These are phyloP conservation scores for Pholiota adiposa DNA, from an alignment of 1,284 basidiomycete species.

Conservation along the genomic window DNA sequence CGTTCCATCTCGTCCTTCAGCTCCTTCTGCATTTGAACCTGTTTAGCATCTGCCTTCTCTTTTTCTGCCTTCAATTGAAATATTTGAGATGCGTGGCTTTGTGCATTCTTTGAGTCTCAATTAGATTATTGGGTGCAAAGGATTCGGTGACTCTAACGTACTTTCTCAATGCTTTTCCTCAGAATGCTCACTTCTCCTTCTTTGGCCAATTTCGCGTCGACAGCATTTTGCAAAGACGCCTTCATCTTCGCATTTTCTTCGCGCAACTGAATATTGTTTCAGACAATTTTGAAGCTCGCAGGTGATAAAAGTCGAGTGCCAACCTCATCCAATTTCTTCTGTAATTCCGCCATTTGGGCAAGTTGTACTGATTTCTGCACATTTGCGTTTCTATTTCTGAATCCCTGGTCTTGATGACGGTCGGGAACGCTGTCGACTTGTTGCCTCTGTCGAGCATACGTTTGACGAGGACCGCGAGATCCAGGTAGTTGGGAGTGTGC, in stretches of 20 bases:
- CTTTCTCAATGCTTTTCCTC: conserved; percentile 62
- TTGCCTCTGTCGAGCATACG: conserved; percentile 8
- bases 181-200: conserved; percentile 68
- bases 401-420: background rate
- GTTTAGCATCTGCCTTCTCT: conserved; percentile 60
- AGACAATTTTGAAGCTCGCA: conserved; percentile 8
- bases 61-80: conserved; percentile 61
- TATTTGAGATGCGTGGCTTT: conserved; percentile 62
- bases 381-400: conserved; percentile 4
- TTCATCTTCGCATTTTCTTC: conserved; percentile 51
- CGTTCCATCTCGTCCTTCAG: conserved; percentile 72
- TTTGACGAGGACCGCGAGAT: conserved; percentile 5
- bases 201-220: conserved; percentile 50
- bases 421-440: background rate
- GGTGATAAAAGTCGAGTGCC: conserved; percentile 16
- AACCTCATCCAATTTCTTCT: conserved; percentile 53
- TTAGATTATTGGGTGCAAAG: background rate
- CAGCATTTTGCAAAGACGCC: conserved; percentile 49
- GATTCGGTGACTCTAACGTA: background rate
- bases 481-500: conserved; percentile 4
- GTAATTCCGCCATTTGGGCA: conserved; percentile 37
- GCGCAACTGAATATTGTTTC: conserved; percentile 45
- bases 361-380: conserved; percentile 2
- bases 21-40: conserved; percentile 56
- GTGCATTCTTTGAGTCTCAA: conserved; percentile 47